A percentile compares a stretch with the other conserved stretches of the same genome.
These are phyloP conservation scores for Vitis hybrid DNA, from an alignment of 177 flowering plant genomes.

Conservation along the genomic window DNA sequence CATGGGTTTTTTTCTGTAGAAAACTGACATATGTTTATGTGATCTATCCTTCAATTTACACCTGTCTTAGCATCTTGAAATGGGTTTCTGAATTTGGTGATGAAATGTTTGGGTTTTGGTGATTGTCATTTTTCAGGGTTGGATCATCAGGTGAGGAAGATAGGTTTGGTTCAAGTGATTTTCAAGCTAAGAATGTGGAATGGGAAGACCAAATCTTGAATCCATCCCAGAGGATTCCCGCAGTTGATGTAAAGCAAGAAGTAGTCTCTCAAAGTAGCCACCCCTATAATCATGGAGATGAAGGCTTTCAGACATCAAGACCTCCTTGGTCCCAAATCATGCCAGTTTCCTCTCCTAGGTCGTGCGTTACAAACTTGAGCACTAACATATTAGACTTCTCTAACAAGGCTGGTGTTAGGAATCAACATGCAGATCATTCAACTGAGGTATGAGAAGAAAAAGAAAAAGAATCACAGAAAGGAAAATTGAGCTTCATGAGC, in stretches of 20 bases:
- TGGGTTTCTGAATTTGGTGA: neutral
- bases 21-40: too few species aligned
- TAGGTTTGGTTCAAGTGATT: constrained; percentile 15
- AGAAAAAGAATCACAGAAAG: neutral
- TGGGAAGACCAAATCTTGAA: constrained; percentile 41
- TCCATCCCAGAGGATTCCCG: constrained; percentile 16
- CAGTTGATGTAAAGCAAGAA: constrained; percentile 41
- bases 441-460: constrained; percentile 36
- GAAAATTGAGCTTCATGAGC: neutral
- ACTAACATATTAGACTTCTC: constrained; percentile 36
- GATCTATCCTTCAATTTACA: too few species aligned
- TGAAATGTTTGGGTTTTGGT: constrained; percentile 5
- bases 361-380: constrained; percentile 33
- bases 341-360: constrained; percentile 34
- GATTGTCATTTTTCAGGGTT: constrained; percentile 23
- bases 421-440: constrained; percentile 29
- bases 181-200: constrained; percentile 34
- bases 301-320: constrained; percentile 20
- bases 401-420: constrained; percentile 14
- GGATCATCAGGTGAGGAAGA: constrained; percentile 40
- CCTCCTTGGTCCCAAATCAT: constrained; percentile 28
- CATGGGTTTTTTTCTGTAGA: too few species aligned
- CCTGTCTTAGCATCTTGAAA: too few species aligned
- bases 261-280: constrained; percentile 9
- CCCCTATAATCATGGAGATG: constrained; percentile 17